Base-by-base conservation (phyloP, 306 rosid species). In the Myrica gale region DNA sequence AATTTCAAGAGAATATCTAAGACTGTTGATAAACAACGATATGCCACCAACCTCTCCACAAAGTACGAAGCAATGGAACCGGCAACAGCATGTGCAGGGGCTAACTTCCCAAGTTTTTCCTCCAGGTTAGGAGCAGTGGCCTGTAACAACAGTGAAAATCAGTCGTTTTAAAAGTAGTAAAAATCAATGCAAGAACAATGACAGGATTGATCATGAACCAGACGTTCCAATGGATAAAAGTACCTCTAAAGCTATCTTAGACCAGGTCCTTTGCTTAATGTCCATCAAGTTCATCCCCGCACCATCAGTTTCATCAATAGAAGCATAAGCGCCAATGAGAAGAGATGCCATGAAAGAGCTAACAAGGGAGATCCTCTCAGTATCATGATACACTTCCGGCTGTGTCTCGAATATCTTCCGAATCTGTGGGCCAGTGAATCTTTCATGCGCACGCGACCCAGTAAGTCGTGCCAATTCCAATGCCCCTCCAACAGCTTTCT, bases 261-360 rank as follows among this genome's bases (percentile, higher is more conserved):
- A 89, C 99, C 99, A 95, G 9, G 85, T 67, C 82, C 91, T 86
- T 83, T 80, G 74, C 84, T 80, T 84, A 19, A 95, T 71, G 70
- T 95, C 97, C 99, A 95, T 95, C 80, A 95, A 88, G 84, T 95
- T 95, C 99, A 95, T 95, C 86, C 99, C 99, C 0, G 67, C 90
- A 75, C 93, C 97, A 69, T 95, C 99, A 76, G 97, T 65, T 80
- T 95, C 90, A 84, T 95, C 99, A 79, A 95, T 90, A 61, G 86
- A 82, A 71, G 99, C 96, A 84, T 95, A 87, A 53, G 65, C 73
- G 8, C 99, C 99, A 23, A 89, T 41, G 7, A 92, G 78, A 83
- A 95, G 86, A 39, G 97, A 95, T 0, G 97, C 99, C 97, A 90
- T 74, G 69, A 95, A 95, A 66, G 99, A 95, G 82, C 99, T 95